phyloP scores from a whole-genome alignment of 805 yeast species.

The Hanseniaspora thailandica region DNA sequence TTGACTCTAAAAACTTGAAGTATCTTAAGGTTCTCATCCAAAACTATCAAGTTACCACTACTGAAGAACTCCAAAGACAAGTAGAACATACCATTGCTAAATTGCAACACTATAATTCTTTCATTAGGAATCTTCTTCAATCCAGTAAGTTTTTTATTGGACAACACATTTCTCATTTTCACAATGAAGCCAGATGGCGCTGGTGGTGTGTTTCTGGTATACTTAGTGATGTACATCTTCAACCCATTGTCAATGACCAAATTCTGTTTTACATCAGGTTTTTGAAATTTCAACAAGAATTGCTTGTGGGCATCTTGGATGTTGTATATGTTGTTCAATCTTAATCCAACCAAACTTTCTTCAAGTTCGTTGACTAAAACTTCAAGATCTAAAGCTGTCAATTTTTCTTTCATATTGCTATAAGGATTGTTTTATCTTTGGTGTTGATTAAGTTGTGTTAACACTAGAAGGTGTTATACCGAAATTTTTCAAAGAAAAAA shows the following conservation, averaged over 20 bases:
- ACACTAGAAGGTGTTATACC: background rate
- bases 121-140: slow-evolving; percentile 68
- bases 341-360: slow-evolving; percentile 43
- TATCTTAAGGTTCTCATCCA: slow-evolving; percentile 59
- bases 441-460: background rate
- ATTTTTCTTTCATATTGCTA: slow-evolving; percentile 63
- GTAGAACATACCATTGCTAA: slow-evolving; percentile 68
- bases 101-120: slow-evolving; percentile 70
- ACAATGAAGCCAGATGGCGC: slow-evolving; percentile 77
- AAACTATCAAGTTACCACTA: slow-evolving; percentile 78
- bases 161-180: slow-evolving; percentile 76
- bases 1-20: slow-evolving; percentile 69
- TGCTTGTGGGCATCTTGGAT: slow-evolving; percentile 59
- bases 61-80: slow-evolving; percentile 85
- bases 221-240: slow-evolving; percentile 65
- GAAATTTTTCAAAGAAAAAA: background rate
- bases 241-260: slow-evolving; percentile 79
- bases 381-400: slow-evolving; percentile 72
- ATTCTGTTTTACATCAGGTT: slow-evolving; percentile 69
- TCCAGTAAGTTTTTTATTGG: slow-evolving; percentile 62
- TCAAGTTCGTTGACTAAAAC: slow-evolving; percentile 57
- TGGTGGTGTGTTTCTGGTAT: slow-evolving; percentile 67
- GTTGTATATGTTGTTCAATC: slow-evolving; percentile 79
- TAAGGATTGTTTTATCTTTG: no score
- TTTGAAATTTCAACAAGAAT: slow-evolving; percentile 64